Evolutionary conservation across 192 early-diverging fungal species (phyloP), one percentile per base, ranked within the genome.

Genomic region (Coemansia sp.): DNA sequence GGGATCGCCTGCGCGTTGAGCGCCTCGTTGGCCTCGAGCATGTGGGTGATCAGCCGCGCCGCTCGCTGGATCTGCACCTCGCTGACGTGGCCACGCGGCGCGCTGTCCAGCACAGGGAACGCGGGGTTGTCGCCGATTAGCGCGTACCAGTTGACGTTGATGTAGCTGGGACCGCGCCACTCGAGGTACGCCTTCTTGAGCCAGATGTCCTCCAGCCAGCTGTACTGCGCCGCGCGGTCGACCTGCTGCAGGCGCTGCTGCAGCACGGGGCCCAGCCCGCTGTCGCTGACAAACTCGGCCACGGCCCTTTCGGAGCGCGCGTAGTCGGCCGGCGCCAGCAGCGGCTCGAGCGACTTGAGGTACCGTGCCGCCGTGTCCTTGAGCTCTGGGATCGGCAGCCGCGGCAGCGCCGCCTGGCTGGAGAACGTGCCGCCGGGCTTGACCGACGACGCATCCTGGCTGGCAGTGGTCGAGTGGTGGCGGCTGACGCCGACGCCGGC

Each of bases 81-180:
- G 12, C 88, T 90, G n/a, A 87, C 80, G 12, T 58, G 67, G 12
- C 86, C 89, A 15, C 39, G 21, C 10, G 21, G 11, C 2, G 74
- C 64, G 14, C 64, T 34, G 15, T 62, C 58, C 7, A 82, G 47
- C n/a, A 77, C 59, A 19, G 81, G 77, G 25, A 64, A 61, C 5
- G 74, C 70, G 41, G 81, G 82, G 57, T 81, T 84, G 63, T 93
- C 89, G 27, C 80, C 67, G 51, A 90, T 71, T 46, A 85, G 65
- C 19, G 87, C 84, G 80, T 86, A 94, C 93, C 93, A 98, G 73
- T 93, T 96, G 48, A 90, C 87, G 63, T 96, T 92, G 67, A 96
- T 85, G 63, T 93, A 80, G 15, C 85, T 82, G 9, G 89, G 84
- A 27, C 89, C 91, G 22, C 95, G 80, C 84, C 90, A 96, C 45